phyloP scores from a whole-genome alignment of 176 grass and related monocot species.

The Eleusine coracana region DNA sequence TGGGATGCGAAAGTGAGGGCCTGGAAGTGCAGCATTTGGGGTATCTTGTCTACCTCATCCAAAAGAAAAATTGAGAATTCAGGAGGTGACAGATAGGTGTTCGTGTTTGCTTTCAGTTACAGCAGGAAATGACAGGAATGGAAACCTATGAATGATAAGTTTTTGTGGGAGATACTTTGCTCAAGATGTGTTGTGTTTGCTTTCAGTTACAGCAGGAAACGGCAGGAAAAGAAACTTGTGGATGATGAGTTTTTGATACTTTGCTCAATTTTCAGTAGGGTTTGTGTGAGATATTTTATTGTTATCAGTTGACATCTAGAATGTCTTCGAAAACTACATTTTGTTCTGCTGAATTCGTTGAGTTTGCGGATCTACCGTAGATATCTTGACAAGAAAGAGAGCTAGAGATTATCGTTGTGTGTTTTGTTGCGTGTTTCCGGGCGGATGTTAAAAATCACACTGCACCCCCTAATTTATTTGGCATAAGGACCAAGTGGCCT shows the following conservation, averaged over 20 bases:
- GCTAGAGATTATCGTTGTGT: not conserved
- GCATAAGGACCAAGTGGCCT: no score
- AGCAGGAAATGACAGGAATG: not conserved
- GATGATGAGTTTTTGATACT: not conserved
- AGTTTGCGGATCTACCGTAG: no score
- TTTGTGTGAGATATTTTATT: not conserved
- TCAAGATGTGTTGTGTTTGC: not conserved
- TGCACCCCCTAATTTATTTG: not conserved
- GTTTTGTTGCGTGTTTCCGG: not conserved
- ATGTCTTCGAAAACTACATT: not conserved
- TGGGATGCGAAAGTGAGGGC: constrained; percentile 58
- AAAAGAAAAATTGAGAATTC: not conserved
- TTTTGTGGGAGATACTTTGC: not conserved
- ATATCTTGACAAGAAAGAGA: no score
- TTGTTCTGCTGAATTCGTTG: not conserved
- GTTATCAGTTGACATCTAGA: not conserved
- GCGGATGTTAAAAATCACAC: not conserved
- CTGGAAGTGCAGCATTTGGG: constrained; percentile 64
- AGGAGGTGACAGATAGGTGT: not conserved
- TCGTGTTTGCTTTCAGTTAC: not conserved
- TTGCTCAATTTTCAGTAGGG: not conserved
- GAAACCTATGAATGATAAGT: not conserved
- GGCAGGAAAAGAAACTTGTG: not conserved
- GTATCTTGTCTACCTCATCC: constrained; percentile 79
- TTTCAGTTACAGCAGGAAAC: not conserved